These are phyloP conservation scores for Trichoderma asperelloides DNA, from an alignment of 495 filamentous ascomycete genomes.

Conservation along the genomic window DNA sequence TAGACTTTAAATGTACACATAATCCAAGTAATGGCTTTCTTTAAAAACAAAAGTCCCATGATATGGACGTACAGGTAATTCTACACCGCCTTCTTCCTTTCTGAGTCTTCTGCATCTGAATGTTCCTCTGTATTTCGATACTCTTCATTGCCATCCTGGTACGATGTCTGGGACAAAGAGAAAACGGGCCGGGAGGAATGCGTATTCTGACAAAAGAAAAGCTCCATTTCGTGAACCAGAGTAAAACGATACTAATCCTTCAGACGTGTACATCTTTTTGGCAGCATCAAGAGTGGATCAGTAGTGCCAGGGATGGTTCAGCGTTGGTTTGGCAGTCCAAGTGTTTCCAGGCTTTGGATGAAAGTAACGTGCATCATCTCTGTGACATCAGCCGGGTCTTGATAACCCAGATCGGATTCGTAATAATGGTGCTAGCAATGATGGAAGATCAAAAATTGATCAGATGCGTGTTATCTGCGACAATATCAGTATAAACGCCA, in stretches of 20 bases:
- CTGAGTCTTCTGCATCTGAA: constrained; percentile 7
- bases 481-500: too few species aligned
- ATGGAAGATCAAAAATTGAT: constrained; percentile 68
- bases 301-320: constrained; percentile 67
- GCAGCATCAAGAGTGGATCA: constrained; percentile 76
- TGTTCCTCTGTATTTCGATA: constrained; percentile 8
- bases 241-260: constrained; percentile 87
- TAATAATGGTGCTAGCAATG: constrained; percentile 80
- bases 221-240: constrained; percentile 48
- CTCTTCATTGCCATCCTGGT: too few species aligned
- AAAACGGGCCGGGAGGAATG: too few species aligned
- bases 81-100: constrained; percentile 1
- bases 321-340: constrained; percentile 40
- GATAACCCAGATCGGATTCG: constrained; percentile 99
- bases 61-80: too few species aligned
- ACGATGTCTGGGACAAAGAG: too few species aligned
- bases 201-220: too few species aligned
- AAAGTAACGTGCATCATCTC: constrained; percentile 25
- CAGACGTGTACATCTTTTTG: constrained; percentile 84
- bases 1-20: too few species aligned
- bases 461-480: constrained; percentile 30
- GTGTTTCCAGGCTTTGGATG: constrained; percentile 36
- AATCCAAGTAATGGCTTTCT: too few species aligned
- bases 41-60: too few species aligned
- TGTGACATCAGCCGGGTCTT: constrained; percentile 98